Percentiles rank a stretch among this genome's conserved stretches.
Conservation (phyloP, 345 rosid genomes). For the Psidium friedrichsthalianum region DNA sequence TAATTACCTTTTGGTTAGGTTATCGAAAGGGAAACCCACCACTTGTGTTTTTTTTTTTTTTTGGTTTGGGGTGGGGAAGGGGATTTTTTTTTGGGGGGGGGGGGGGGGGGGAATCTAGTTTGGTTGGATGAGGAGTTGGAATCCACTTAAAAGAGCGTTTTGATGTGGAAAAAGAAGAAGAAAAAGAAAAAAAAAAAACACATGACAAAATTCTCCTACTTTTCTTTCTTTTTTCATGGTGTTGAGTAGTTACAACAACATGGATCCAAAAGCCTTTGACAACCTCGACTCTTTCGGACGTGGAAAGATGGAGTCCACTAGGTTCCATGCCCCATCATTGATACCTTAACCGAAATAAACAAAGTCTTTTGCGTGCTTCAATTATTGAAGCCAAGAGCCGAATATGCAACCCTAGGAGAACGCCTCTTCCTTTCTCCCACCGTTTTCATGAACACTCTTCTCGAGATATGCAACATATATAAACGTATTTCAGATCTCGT, state of each 20-base stretch:
- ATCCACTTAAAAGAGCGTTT: constrained; percentile 37
- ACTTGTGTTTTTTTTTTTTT: neutral
- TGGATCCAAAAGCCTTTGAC: constrained; percentile 23
- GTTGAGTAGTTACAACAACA: constrained; percentile 19
- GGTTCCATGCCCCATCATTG: constrained; percentile 34
- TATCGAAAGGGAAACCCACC: constrained; percentile 52
- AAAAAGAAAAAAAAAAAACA: constrained; percentile 1
- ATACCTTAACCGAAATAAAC: constrained; percentile 40
- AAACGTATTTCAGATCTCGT: neutral
- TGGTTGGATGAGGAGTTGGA: constrained; percentile 71
- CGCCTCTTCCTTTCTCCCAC: neutral
- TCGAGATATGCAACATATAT: neutral
- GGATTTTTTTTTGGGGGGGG: neutral
- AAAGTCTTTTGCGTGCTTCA: constrained; percentile 18
- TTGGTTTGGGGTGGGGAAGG: no score
- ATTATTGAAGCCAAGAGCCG: constrained; percentile 28
- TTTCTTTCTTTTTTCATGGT: neutral
- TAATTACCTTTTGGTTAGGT: constrained; percentile 23
- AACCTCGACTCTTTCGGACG: constrained; percentile 40
- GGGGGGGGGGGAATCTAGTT: constrained; percentile 9
- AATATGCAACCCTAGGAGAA: neutral
- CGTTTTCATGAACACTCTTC: neutral
- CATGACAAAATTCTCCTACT: constrained; percentile 2
- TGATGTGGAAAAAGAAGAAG: constrained; percentile 9
- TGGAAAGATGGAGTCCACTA: constrained; percentile 70